Evolutionary conservation across 2,329 filamentous ascomycete species (phyloP).

Genomic region (Curvularia hawaiiensis): DNA sequence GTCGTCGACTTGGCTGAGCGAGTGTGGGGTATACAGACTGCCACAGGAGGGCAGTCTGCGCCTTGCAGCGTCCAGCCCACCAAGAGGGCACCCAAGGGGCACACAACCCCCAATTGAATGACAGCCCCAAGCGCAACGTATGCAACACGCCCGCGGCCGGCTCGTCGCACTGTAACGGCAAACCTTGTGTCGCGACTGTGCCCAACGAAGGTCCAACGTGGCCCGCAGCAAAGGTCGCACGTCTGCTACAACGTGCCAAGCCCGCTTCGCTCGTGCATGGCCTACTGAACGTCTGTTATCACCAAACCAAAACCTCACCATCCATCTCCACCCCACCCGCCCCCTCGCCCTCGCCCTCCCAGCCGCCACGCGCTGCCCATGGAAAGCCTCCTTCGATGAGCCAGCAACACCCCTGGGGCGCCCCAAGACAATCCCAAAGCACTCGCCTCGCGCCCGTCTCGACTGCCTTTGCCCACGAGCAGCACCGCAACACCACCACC

Average conservation of each 20-base stretch:
- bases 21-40: conserved; percentile 6
- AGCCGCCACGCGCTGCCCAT: conserved; percentile 47
- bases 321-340: conserved; percentile 22
- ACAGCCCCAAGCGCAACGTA: not conserved
- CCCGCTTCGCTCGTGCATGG: conserved; percentile 15
- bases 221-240: conserved; percentile 10
- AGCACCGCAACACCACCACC: conserved; percentile 44
- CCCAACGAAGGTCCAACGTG: conserved; percentile 8
- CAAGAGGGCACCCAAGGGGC: not conserved
- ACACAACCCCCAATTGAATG: not conserved
- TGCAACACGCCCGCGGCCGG: not conserved
- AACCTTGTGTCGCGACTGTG: not conserved
- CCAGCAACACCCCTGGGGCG: conserved; percentile 64
- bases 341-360: conserved; percentile 22
- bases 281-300: conserved; percentile 21
- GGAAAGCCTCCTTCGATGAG: conserved; percentile 52
- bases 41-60: not conserved
- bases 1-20: not conserved
- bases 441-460: conserved; percentile 64
- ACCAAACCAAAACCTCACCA: conserved; percentile 23
- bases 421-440: conserved; percentile 59
- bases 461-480: conserved; percentile 52
- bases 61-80: not conserved
- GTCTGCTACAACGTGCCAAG: conserved; percentile 13
- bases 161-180: not conserved